These are phyloP conservation scores for Urochloa ruziziensis DNA, from an alignment of 176 grass and related monocot genomes.

Conservation along the genomic window DNA sequence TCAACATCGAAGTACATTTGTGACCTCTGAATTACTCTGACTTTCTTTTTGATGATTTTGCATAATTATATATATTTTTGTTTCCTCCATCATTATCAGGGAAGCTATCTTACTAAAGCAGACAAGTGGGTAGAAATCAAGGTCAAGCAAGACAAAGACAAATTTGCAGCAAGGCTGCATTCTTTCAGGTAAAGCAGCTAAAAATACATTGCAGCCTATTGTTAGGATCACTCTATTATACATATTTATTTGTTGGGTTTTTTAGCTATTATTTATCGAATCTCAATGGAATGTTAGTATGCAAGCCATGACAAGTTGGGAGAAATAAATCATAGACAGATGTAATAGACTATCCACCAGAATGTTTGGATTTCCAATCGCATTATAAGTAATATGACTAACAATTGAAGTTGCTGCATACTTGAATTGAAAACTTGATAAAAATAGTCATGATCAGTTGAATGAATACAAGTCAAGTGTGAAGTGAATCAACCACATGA, in stretches of 20 bases:
- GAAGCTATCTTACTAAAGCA: conserved; percentile 74
- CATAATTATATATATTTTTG: neutral
- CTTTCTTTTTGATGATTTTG: conserved; percentile 3
- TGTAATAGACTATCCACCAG: neutral
- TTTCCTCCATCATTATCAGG: conserved; percentile 49
- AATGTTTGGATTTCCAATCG: neutral
- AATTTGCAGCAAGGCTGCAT: conserved; percentile 71
- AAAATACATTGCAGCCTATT: neutral
- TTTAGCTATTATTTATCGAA: neutral
- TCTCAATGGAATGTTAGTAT: conserved; percentile 1
- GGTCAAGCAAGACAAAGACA: conserved; percentile 84
- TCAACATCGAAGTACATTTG: neutral
- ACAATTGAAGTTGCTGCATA: neutral
- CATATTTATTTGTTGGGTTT: neutral
- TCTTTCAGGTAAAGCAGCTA: conserved; percentile 62
- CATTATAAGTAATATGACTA: neutral
- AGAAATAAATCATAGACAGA: neutral
- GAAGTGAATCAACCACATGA: conserved; percentile 3
- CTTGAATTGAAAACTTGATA: neutral
- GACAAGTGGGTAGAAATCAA: conserved; percentile 69
- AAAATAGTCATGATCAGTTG: neutral
- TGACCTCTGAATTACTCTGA: neutral
- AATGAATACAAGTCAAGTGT: neutral
- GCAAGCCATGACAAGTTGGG: neutral
- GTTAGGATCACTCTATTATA: neutral